phyloP scores from a whole-genome alignment of 768 basidiomycete species.

The Rhodotorula sphaerocarpa region DNA sequence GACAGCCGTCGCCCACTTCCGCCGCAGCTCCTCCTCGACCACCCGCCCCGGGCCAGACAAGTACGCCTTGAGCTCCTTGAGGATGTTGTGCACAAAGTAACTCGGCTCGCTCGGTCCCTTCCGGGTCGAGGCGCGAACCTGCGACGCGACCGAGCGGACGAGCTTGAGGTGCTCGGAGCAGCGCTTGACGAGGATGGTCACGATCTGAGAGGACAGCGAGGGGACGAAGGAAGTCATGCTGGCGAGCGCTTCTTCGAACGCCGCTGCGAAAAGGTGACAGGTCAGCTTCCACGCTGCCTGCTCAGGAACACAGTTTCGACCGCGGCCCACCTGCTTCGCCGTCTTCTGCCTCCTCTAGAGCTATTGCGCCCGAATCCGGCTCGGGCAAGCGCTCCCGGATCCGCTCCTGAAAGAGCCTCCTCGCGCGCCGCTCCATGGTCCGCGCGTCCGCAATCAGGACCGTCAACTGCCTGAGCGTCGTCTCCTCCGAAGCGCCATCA shows the following conservation, averaged over 20 bases:
- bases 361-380: too few species aligned
- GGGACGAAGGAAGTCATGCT: conserved; percentile 52
- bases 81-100: conserved; percentile 70
- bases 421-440: conserved; percentile 21
- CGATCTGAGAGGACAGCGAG: conserved; percentile 57
- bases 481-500: conserved; percentile 20
- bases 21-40: conserved; percentile 52
- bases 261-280: conserved; percentile 26
- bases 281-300: not conserved
- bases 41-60: conserved; percentile 58
- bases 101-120: conserved; percentile 69
- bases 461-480: conserved; percentile 27
- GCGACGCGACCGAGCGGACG: conserved; percentile 78
- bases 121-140: conserved; percentile 76
- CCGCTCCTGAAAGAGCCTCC: conserved; percentile 24
- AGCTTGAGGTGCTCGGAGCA: conserved; percentile 75
- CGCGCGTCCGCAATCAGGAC: conserved; percentile 32
- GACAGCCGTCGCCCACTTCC: conserved; percentile 39
- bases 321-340: conserved; percentile 1
- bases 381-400: conserved; percentile 21
- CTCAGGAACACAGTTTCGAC: not conserved
- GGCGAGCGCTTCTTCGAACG: conserved; percentile 52
- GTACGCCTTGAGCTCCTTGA: conserved; percentile 62
- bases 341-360: conserved; percentile 4
- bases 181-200: conserved; percentile 64